A percentile compares a stretch with the other conserved stretches of the same genome.
Evolutionary conservation across 228 moss, liverwort and hornwort genomes (phyloP).

Genomic region (Sphagnum magellanicum): DNA sequence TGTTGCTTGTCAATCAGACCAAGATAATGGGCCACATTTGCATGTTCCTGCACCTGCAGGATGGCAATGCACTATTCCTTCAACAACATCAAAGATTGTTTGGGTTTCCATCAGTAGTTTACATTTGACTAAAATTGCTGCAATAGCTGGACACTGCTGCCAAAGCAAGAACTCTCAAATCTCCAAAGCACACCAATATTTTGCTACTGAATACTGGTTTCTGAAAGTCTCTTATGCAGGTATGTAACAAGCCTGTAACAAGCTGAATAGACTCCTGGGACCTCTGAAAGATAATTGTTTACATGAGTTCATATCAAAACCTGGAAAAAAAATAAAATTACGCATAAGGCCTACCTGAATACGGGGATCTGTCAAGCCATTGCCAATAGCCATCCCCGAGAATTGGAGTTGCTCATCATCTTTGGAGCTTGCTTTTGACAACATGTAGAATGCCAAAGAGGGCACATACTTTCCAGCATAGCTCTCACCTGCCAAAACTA

Average conservation of each 20-base stretch:
- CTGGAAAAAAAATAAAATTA: too few species aligned
- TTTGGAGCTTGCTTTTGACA: conserved; percentile 23
- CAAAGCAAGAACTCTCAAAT: too few species aligned
- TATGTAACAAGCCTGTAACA: too few species aligned
- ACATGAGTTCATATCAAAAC: too few species aligned
- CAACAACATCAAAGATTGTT: neutral
- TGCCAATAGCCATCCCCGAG: conserved; percentile 82
- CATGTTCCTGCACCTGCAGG: conserved; percentile 61
- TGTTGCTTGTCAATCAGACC: conserved; percentile 89
- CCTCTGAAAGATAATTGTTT: too few species aligned
- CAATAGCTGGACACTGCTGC: neutral
- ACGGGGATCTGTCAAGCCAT: conserved; percentile 87
- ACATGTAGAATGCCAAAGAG: conserved; percentile 70
- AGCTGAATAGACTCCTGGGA: too few species aligned
- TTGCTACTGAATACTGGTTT: too few species aligned
- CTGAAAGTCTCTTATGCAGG: too few species aligned
- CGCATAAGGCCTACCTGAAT: conserved; percentile 39
- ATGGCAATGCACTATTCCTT: neutral
- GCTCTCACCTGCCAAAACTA: conserved; percentile 90
- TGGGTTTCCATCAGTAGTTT: neutral
- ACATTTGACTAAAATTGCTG: neutral
- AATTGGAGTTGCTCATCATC: conserved; percentile 39
- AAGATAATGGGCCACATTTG: conserved; percentile 66
- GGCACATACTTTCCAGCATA: conserved; percentile 95
- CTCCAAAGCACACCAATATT: too few species aligned